Conservation (phyloP, 208 protist genomes). For the Lotmaria passim region DNA sequence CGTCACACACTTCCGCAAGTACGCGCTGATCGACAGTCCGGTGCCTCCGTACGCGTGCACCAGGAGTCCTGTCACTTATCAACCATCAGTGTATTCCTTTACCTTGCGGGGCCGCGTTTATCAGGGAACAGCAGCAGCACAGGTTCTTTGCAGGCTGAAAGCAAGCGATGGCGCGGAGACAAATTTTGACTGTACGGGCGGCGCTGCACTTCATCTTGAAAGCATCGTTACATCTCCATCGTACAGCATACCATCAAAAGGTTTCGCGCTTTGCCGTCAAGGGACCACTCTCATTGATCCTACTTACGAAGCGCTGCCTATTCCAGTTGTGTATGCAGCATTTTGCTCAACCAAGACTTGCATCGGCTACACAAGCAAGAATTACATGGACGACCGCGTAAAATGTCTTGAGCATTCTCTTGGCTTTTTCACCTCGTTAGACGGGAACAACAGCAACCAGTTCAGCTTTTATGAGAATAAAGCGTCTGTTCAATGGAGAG, state of each 20-base stretch:
- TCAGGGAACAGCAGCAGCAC: background rate
- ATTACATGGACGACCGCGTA: constrained; percentile 25
- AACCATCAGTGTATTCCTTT: constrained; percentile 13
- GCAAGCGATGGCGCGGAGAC: background rate
- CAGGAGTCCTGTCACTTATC: constrained; percentile 10
- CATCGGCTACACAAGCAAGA: constrained; percentile 23
- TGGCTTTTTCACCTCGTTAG: constrained; percentile 26
- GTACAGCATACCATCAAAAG: constrained; percentile 2
- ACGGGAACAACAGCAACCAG: constrained; percentile 38
- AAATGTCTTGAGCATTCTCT: constrained; percentile 11
- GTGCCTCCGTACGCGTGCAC: constrained; percentile 33
- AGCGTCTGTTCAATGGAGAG: background rate
- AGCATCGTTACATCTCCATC: constrained; percentile 8
- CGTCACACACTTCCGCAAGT: constrained; percentile 28
- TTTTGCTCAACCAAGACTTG: constrained; percentile 23
- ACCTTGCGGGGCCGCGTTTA: background rate
- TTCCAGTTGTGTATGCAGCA: constrained; percentile 5
- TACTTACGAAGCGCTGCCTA: constrained; percentile 5
- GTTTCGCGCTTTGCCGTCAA: constrained; percentile 24
- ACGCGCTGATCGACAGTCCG: constrained; percentile 26
- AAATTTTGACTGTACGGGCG: constrained; percentile 2
- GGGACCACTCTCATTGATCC: constrained; percentile 5
- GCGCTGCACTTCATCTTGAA: background rate
- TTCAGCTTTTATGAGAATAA: constrained; percentile 30
- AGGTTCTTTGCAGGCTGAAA: background rate